These are phyloP conservation scores for Nitzschia sp. DNA, from an alignment of 108 stramenopile genomes.

Conservation along the genomic window DNA sequence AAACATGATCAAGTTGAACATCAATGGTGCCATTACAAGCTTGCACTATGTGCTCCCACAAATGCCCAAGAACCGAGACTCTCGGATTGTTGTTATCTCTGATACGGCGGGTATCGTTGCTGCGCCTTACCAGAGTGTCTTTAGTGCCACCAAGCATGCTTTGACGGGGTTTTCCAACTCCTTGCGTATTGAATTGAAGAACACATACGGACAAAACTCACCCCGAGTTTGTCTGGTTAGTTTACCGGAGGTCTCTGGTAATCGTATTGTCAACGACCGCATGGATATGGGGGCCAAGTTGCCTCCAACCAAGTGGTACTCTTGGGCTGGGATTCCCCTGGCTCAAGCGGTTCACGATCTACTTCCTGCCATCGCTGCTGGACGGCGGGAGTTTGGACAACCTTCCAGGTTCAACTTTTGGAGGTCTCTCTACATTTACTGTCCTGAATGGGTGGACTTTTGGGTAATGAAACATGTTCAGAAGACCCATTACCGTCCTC, in stretches of 20 bases:
- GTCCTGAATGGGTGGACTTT: slow-evolving; percentile 20
- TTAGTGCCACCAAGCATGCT: slow-evolving; percentile 34
- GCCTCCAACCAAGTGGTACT: slow-evolving; percentile 24
- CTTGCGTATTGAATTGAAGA: slow-evolving; percentile 30
- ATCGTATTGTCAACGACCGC: slow-evolving; percentile 3
- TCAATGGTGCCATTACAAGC: slow-evolving; percentile 19
- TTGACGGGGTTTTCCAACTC: slow-evolving; percentile 32
- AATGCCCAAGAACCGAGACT: slow-evolving; percentile 28
- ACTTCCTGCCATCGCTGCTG: slow-evolving; percentile 19
- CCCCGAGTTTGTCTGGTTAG: slow-evolving; percentile 25
- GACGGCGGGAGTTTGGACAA: slow-evolving; percentile 29
- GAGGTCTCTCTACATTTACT: slow-evolving; percentile 19
- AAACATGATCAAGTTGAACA: slow-evolving; percentile 33
- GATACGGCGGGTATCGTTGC: slow-evolving; percentile 28
- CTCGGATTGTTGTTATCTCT: slow-evolving; percentile 31
- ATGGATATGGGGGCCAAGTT: slow-evolving; percentile 34
- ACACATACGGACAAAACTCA: slow-evolving; percentile 18
- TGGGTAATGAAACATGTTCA: slow-evolving; percentile 15
- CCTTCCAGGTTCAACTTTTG: slow-evolving; percentile 24
- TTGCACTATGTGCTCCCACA: slow-evolving; percentile 30
- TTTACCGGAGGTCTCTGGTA: slow-evolving; percentile 28
- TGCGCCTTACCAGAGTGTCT: slow-evolving; percentile 34
- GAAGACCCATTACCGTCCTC: slow-evolving; percentile 26
- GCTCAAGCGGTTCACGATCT: slow-evolving; percentile 27
- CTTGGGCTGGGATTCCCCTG: slow-evolving; percentile 25